Evolutionary conservation across 1,284 basidiomycete species (phyloP), one percentile per base, ranked within the genome.

Genomic region (Ustilago loliicola): DNA sequence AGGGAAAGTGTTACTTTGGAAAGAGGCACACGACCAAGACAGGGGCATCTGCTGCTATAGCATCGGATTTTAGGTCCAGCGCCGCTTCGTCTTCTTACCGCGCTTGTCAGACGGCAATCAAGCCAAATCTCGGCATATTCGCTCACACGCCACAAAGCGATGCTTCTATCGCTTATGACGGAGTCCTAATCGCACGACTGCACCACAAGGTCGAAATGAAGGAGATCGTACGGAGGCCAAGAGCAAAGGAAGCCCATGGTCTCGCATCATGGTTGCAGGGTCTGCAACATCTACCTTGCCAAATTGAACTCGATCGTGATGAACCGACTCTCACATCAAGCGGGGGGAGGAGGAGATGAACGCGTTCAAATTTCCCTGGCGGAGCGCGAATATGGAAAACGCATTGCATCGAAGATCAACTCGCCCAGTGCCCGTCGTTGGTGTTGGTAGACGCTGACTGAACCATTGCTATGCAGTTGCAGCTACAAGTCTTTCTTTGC

Each of bases 21-120:
- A 47, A 30, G 2, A 13, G 9, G 27, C 32, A 58, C 50, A 59
- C 57, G 64, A 50, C 4, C 42, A 54, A 66, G 57, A 66, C 64
- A 66, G 64, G 64, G 57, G 62, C 23, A 2, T 47, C 23, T 23
- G 7, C n/a, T 23, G 17, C 45, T 21, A 11, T 21, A 38, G 36
- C 13, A 21, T 21, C 11, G 3, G 19, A 21, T 21, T 47, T 8
- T 8, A 15, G 40, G 40, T 42, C 15, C 17, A 27, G 32, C 32
- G 32, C 32, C 32, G 5, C 32, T 6, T 5, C 5, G 6, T 11
- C 32, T 34, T 34, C n/a, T n/a, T n/a, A n/a, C n/a, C n/a, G n/a
- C n/a, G 32, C 32, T 34, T 38, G 36, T 38, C 36, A 38, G 8
- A 38, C 36, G 36, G 36, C 36, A 15, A 38, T 15, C 15, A 15